Conservation (phyloP, 306 rosid genomes). For the Quercus alba region DNA sequence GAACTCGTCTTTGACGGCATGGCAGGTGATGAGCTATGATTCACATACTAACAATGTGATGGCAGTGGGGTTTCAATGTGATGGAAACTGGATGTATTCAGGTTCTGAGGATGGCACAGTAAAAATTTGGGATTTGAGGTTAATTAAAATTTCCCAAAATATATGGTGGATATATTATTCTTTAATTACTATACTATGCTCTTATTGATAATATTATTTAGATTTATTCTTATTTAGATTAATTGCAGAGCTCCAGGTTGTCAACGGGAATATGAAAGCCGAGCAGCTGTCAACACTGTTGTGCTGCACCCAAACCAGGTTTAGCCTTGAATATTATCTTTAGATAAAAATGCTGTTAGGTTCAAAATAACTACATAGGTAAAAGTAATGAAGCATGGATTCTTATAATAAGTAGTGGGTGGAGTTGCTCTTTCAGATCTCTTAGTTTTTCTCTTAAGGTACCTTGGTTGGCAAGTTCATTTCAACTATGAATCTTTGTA, state of each 20-base stretch:
- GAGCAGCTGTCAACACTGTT: slow-evolving; percentile 96
- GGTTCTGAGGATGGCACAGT: slow-evolving; percentile 99
- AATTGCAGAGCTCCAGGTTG: slow-evolving; percentile 89
- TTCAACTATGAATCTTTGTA: background rate
- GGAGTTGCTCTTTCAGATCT: background rate
- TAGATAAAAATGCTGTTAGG: background rate
- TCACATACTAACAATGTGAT: slow-evolving; percentile 92
- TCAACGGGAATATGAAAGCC: slow-evolving; percentile 98
- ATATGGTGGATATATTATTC: background rate
- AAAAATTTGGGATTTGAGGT: slow-evolving; percentile 99
- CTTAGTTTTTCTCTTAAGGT: background rate
- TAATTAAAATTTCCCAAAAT: background rate
- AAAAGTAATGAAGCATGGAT: slow-evolving; percentile 5
- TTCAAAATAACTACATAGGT: background rate
- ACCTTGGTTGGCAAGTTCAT: background rate
- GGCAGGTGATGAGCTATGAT: slow-evolving; percentile 92
- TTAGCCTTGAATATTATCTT: slow-evolving; percentile 8
- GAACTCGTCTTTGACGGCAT: slow-evolving; percentile 11
- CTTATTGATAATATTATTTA: background rate
- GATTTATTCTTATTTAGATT: slow-evolving; percentile 21
- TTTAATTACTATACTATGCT: background rate
- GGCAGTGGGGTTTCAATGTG: slow-evolving; percentile 99
- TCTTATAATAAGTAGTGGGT: background rate
- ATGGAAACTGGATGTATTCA: slow-evolving; percentile 99
- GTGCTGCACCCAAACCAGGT: slow-evolving; percentile 99